Percentiles rank a stretch among this genome's conserved stretches.
phyloP scores from a whole-genome alignment of 495 filamentous ascomycete genomes.

The Astrocystis sublimbata region DNA sequence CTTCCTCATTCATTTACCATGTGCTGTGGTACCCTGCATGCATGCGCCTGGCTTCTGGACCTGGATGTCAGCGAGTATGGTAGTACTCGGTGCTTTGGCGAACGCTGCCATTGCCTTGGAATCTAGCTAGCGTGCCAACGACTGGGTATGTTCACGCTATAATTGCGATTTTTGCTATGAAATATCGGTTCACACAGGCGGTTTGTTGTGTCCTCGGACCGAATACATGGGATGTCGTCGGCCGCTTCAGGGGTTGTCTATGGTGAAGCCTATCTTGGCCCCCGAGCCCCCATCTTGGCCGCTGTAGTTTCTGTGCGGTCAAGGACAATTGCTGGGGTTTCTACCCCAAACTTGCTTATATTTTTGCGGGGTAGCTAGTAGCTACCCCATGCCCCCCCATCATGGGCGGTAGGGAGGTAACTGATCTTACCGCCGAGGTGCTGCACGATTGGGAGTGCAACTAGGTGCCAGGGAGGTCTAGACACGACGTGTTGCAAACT shows the following conservation, averaged over 20 bases:
- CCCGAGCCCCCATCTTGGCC: too few species aligned
- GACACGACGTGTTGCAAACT: too few species aligned
- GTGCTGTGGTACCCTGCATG: neutral
- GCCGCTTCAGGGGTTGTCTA: neutral
- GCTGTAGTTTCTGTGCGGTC: neutral
- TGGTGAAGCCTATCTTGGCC: neutral
- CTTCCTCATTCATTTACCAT: neutral
- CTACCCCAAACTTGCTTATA: neutral
- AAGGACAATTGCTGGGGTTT: neutral
- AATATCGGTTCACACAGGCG: neutral
- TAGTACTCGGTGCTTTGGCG: constrained; percentile 3
- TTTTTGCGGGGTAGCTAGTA: constrained; percentile 19
- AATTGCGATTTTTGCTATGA: neutral
- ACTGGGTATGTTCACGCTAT: neutral
- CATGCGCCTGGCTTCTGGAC: neutral
- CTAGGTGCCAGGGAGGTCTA: too few species aligned
- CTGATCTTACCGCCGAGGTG: neutral
- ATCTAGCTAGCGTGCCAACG: constrained; percentile 6
- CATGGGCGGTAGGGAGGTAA: too few species aligned
- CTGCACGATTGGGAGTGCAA: too few species aligned
- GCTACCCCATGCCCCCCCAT: neutral
- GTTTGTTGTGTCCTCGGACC: constrained; percentile 11
- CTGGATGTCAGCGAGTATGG: neutral
- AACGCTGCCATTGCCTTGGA: neutral
- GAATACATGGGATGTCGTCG: constrained; percentile 13